Evolutionary conservation across 805 yeast species (phyloP).

Genomic region (Yarrowia divulgata): DNA sequence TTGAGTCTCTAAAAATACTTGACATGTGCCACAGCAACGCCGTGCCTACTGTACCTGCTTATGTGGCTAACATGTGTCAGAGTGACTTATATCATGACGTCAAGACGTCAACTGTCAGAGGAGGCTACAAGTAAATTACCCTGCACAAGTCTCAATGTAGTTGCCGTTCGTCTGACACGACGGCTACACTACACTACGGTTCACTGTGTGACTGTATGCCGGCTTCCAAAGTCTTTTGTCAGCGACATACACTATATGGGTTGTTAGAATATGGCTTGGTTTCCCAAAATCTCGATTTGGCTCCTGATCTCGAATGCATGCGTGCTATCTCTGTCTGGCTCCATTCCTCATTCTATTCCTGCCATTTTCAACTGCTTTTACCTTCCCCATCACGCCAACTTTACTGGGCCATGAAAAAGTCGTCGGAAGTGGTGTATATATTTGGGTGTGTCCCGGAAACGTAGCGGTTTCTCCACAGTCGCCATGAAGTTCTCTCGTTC

Average conservation of each 20-base stretch:
- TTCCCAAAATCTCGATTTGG: background rate
- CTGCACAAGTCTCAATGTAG: no score
- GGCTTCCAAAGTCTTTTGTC: background rate
- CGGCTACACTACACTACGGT: background rate
- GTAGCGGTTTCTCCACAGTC: conserved; percentile 20
- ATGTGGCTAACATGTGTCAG: conserved; percentile 8
- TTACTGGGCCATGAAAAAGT: background rate
- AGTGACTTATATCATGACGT: background rate
- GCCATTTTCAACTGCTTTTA: background rate
- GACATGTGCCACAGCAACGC: background rate
- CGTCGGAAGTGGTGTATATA: background rate
- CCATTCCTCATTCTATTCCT: conserved; percentile 1
- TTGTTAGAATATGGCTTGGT: background rate
- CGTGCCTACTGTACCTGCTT: conserved; percentile 12
- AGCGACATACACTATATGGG: conserved; percentile 8
- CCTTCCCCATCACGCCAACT: conserved; percentile 7
- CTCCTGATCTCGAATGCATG: background rate
- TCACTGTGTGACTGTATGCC: no score
- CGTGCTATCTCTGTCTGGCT: background rate
- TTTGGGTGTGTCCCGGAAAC: conserved; percentile 3
- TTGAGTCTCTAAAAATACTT: background rate
- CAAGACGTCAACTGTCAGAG: background rate
- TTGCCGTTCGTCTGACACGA: no score
- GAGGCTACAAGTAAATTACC: no score
- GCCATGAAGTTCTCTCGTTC: conserved; percentile 31